Percentiles rank a stretch among this genome's conserved stretches.
Conservation (phyloP, 345 rosid species). For the Barbarea vulgaris region DNA sequence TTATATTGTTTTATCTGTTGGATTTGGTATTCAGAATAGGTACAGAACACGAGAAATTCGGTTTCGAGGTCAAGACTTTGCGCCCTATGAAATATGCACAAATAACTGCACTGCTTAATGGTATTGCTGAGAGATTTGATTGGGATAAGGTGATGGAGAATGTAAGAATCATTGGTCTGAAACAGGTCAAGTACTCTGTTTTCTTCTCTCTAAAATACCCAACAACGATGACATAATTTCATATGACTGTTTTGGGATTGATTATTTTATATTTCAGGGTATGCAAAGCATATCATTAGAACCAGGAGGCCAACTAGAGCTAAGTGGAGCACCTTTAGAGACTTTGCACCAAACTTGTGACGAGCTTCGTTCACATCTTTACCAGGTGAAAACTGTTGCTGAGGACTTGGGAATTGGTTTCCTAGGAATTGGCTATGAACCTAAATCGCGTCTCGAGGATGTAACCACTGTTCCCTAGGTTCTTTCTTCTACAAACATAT, state of each 20-base stretch:
- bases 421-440: constrained; percentile 86
- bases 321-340: constrained; percentile 93
- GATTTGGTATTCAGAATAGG: constrained; percentile 68
- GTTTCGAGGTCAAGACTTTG: too few species aligned
- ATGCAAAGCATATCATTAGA: constrained; percentile 86
- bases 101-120: constrained; percentile 70
- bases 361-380: constrained; percentile 86
- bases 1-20: neutral
- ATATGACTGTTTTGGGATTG: neutral
- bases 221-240: neutral
- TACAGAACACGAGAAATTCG: constrained; percentile 91
- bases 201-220: neutral
- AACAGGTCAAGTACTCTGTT: constrained; percentile 53
- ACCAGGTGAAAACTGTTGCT: constrained; percentile 90
- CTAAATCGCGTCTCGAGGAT: constrained; percentile 69
- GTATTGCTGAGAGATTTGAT: constrained; percentile 91
- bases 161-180: constrained; percentile 68
- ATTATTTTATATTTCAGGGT: constrained; percentile 49
- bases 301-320: constrained; percentile 97
- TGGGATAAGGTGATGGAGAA: constrained; percentile 93
- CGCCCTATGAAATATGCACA: constrained; percentile 81
- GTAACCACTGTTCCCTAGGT: constrained; percentile 88
- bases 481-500: neutral
- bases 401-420: constrained; percentile 92
- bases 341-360: constrained; percentile 96